Evolutionary conservation across 805 yeast species (phyloP).

Genomic region (Tetrapisispora arboricola): DNA sequence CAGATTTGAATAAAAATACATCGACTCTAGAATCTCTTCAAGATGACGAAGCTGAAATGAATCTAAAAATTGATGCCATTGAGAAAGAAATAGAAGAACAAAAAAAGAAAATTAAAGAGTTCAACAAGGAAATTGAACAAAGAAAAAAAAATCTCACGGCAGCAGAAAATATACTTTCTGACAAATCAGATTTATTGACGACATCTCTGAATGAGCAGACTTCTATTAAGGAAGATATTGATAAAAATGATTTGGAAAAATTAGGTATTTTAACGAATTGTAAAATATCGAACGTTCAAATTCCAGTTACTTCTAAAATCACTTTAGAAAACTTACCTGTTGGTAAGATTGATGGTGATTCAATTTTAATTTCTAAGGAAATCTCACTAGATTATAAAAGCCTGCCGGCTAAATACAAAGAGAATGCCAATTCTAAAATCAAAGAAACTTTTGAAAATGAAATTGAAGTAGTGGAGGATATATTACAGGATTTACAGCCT

Average conservation of each 20-base stretch:
- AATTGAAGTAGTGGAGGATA: constrained; percentile 30
- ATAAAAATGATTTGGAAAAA: constrained; percentile 45
- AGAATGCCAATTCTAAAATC: constrained; percentile 23
- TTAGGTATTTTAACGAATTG: constrained; percentile 56
- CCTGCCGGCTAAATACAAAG: constrained; percentile 36
- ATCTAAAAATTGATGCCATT: background rate
- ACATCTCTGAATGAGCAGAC: constrained; percentile 28
- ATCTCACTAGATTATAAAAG: constrained; percentile 47
- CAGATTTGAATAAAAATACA: constrained; percentile 32
- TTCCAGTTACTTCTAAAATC: constrained; percentile 52
- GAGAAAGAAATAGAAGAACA: background rate
- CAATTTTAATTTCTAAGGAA: constrained; percentile 34
- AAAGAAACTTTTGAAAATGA: constrained; percentile 30
- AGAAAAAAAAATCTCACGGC: constrained; percentile 28
- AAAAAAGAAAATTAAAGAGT: constrained; percentile 28
- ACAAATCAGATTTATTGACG: constrained; percentile 23
- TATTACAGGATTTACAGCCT: constrained; percentile 46
- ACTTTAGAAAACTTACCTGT: constrained; percentile 52
- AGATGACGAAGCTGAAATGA: constrained; percentile 26
- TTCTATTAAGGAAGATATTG: constrained; percentile 41
- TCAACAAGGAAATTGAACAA: constrained; percentile 35
- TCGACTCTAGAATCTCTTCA: constrained; percentile 25
- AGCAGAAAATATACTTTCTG: constrained; percentile 42
- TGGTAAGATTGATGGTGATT: constrained; percentile 37
- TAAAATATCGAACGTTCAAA: constrained; percentile 54